A percentile compares a stretch with the other conserved stretches of the same genome.
Conservation (phyloP, 257 asterid species). For the Voacanga thouarsii region DNA sequence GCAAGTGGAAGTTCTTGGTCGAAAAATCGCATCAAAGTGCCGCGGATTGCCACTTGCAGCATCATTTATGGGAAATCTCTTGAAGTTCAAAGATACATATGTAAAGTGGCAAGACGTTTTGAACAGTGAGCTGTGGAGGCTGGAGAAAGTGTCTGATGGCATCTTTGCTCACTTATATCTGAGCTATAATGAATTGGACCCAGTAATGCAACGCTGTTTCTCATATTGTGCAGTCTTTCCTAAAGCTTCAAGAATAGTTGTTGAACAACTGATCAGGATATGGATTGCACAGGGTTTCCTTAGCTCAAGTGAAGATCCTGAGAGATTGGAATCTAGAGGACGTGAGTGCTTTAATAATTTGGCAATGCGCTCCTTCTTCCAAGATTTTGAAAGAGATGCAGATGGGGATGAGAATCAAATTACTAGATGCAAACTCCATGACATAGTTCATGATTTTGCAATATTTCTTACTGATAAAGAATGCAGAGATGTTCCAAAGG, state of each 20-base stretch:
- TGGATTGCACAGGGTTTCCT: constrained; percentile 27
- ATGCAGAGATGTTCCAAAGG: not conserved
- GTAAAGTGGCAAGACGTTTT: constrained; percentile 19
- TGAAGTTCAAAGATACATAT: constrained; percentile 11
- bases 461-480: constrained; percentile 10
- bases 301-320: not conserved
- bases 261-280: constrained; percentile 8
- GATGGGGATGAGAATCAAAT: not conserved
- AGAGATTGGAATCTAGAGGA: constrained; percentile 12
- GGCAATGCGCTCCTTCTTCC: constrained; percentile 16
- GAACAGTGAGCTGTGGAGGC: constrained; percentile 23
- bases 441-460: constrained; percentile 21
- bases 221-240: constrained; percentile 23
- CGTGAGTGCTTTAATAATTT: constrained; percentile 18
- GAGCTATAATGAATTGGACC: constrained; percentile 21
- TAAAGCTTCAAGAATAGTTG: constrained; percentile 13
- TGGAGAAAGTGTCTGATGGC: not conserved
- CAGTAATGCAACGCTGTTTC: constrained; percentile 13
- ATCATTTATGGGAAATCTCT: constrained; percentile 12
- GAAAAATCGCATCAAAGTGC: constrained; percentile 20
- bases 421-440: constrained; percentile 5
- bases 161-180: constrained; percentile 17
- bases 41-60: constrained; percentile 28
- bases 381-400: constrained; percentile 7
- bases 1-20: constrained; percentile 13